Evolutionary conservation across 1,139 yeast genomes (phyloP), one percentile per base, ranked within the genome.

Genomic region (Protomyces lactucae-debilis): DNA sequence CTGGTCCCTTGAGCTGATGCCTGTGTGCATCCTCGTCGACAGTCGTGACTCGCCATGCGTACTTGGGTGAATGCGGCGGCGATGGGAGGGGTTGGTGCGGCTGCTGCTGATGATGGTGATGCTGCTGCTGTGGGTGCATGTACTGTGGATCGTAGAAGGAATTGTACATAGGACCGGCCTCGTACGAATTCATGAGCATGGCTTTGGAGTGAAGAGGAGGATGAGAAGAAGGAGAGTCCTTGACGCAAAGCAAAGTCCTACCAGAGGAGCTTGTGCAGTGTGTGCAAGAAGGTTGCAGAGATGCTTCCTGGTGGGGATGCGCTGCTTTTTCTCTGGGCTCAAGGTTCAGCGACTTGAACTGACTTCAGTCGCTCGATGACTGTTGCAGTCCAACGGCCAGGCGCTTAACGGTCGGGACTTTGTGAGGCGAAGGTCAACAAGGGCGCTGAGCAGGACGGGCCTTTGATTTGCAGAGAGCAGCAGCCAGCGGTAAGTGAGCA

Each of bases 11-110:
- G 53, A 36, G 21, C 10, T 55, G 53, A 14, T 59, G 63, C 12
- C 57, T 52, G 16, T 59, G 63, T 21, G 63, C 63, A 45, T 59
- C 63, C 51, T 59, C 53, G 32, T 59, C 63, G 40, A 59, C 46
- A 18, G 63, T 59, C 21, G 63, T 59, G 23, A 59, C 63, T 16
- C 54, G 57, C 63, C 63, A 59, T 16, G 63, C 53, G 53, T 52
- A 59, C 45, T 59, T 55, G 10, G 63, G 63, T 12, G 63, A 59
- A 4, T 55, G 32, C 21, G 63, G 63, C 23, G 63, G 63, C 16
- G 57, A 52, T 14, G 63, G 63, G 4, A 59, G 57, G 28, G 63
- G 45, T n/a, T 23, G 56, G 16, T 59, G 57, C 37, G 43, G 52
- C 25, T 59, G 63, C 3, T 39, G 43, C 2, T 39, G 43, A 14